phyloP scores from a whole-genome alignment of 2,329 filamentous ascomycete species.

The Thelonectria discophora region DNA sequence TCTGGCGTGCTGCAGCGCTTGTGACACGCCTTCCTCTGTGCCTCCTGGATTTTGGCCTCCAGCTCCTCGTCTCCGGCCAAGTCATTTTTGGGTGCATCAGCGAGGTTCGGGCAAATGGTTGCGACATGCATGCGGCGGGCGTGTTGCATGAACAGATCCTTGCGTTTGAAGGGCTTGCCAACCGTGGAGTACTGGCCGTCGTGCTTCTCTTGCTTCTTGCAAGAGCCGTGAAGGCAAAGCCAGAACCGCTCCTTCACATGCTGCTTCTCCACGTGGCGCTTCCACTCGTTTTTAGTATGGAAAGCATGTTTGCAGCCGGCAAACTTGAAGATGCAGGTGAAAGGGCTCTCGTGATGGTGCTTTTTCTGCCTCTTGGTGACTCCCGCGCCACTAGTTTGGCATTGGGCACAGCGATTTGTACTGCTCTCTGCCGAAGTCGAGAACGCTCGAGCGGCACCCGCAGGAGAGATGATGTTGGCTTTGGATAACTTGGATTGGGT shows the following conservation, averaged over 20 bases:
- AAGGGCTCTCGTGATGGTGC: slow-evolving; percentile 66
- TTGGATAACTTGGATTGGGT: slow-evolving; percentile 25
- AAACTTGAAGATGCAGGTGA: slow-evolving; percentile 79
- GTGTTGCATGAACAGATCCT: slow-evolving; percentile 91
- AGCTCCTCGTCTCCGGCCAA: slow-evolving; percentile 61
- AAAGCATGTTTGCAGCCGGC: slow-evolving; percentile 81
- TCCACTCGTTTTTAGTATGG: slow-evolving; percentile 92
- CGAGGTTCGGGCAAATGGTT: slow-evolving; percentile 45
- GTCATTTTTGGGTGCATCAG: slow-evolving; percentile 48
- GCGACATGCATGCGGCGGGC: slow-evolving; percentile 84
- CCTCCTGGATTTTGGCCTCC: slow-evolving; percentile 59
- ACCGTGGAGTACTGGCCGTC: slow-evolving; percentile 53
- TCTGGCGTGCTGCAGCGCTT: slow-evolving; percentile 69
- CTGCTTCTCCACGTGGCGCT: slow-evolving; percentile 83
- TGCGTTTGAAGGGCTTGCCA: slow-evolving; percentile 82
- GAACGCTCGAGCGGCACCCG: slow-evolving; percentile 15
- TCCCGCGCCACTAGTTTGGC: slow-evolving; percentile 44
- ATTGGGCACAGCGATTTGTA: slow-evolving; percentile 31
- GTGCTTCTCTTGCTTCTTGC: slow-evolving; percentile 49
- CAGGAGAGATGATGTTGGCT: not conserved
- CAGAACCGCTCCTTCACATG: slow-evolving; percentile 80
- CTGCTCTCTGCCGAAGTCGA: slow-evolving; percentile 11
- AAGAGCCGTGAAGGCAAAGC: slow-evolving; percentile 74
- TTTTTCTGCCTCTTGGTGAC: slow-evolving; percentile 60
- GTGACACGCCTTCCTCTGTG: slow-evolving; percentile 67